These are phyloP conservation scores for Naganishia kalamii DNA, from an alignment of 768 basidiomycete species.

Conservation along the genomic window DNA sequence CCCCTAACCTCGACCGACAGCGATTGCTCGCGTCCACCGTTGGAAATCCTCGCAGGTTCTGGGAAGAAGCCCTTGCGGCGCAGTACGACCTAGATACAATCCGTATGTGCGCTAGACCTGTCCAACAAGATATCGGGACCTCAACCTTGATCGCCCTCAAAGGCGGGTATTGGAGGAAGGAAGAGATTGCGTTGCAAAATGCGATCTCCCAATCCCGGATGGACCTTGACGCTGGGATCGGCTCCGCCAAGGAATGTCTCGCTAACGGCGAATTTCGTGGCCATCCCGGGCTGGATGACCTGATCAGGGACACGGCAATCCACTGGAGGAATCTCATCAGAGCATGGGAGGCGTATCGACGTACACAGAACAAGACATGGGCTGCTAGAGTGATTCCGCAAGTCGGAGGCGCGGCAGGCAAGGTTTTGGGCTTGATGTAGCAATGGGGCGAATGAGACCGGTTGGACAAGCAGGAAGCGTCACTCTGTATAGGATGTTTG, in stretches of 20 bases:
- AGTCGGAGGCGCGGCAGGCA: constrained; percentile 13
- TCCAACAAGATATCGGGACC: constrained; percentile 5
- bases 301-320: constrained; percentile 14
- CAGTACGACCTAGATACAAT: constrained; percentile 24
- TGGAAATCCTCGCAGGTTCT: constrained; percentile 18
- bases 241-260: constrained; percentile 17
- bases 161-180: constrained; percentile 20
- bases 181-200: constrained; percentile 17
- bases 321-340: constrained; percentile 4
- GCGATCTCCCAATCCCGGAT: constrained; percentile 3
- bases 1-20: constrained; percentile 18
- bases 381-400: not conserved
- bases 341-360: constrained; percentile 11
- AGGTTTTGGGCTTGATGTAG: constrained; percentile 11
- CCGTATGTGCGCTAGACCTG: constrained; percentile 4
- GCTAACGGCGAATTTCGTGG: not conserved
- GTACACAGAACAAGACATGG: constrained; percentile 8
- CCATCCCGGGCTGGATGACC: constrained; percentile 19
- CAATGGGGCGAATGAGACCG: too few species aligned
- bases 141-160: constrained; percentile 10
- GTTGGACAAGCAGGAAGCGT: too few species aligned
- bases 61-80: constrained; percentile 16
- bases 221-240: constrained; percentile 14
- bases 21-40: constrained; percentile 13
- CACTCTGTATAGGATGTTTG: too few species aligned